Conservation (phyloP, 164 flowering plant genomes). For the Tetrastigma voinierianum region DNA sequence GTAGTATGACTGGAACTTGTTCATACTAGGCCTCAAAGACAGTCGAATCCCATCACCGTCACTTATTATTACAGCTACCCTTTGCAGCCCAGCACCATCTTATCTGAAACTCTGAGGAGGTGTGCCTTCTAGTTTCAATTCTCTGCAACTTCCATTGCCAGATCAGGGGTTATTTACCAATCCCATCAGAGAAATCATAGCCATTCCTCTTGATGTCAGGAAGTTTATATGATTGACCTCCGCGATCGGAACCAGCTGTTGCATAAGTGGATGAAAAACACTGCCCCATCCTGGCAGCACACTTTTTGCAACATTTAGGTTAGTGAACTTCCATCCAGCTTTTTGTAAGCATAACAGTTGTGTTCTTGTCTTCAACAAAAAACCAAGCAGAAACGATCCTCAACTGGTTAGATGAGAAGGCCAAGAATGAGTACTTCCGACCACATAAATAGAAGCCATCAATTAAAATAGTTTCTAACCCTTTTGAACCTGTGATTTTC, state of each 20-base stretch:
- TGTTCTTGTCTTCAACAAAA: slow-evolving; percentile 60
- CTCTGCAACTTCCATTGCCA: slow-evolving; percentile 72
- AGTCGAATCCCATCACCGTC: slow-evolving; percentile 50
- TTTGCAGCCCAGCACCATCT: slow-evolving; percentile 91
- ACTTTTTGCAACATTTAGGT: slow-evolving; percentile 74
- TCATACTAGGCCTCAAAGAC: slow-evolving; percentile 78
- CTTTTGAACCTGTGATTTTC: slow-evolving; percentile 55
- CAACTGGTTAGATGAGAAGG: slow-evolving; percentile 88
- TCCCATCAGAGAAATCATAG: slow-evolving; percentile 90
- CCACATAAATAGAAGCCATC: slow-evolving; percentile 82
- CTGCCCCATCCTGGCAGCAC: slow-evolving; percentile 96
- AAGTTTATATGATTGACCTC: slow-evolving; percentile 41
- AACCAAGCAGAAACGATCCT: slow-evolving; percentile 95
- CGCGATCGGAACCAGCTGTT: slow-evolving; percentile 63
- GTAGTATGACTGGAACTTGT: slow-evolving; percentile 66
- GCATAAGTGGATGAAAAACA: slow-evolving; percentile 98
- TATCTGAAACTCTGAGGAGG: slow-evolving; percentile 93
- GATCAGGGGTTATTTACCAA: slow-evolving; percentile 83
- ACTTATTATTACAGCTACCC: slow-evolving; percentile 73
- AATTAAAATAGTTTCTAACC: slow-evolving; percentile 51
- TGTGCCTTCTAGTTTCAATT: slow-evolving; percentile 55
- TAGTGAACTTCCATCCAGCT: slow-evolving; percentile 74
- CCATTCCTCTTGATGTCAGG: slow-evolving; percentile 71
- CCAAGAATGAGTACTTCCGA: slow-evolving; percentile 76
- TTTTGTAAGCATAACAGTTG: slow-evolving; percentile 31